phyloP scores from a whole-genome alignment of 257 asterid genomes.

The Ehretia macrophylla region DNA sequence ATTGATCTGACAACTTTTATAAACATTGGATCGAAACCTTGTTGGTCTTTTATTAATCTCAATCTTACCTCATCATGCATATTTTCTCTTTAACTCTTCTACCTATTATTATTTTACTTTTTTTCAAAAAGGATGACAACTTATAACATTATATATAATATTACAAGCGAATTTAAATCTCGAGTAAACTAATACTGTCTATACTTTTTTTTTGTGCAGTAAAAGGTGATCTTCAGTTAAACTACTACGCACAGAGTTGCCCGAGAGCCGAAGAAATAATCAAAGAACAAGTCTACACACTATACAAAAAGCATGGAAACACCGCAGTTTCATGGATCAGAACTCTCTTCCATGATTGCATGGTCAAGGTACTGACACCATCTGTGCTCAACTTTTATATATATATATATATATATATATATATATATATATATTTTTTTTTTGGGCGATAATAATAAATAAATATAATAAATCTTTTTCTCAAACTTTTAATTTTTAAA shows the following conservation, averaged over 20 bases:
- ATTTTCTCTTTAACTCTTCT: neutral
- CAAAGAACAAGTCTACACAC: constrained; percentile 48
- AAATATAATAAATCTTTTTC: too few species aligned
- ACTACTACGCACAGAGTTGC: constrained; percentile 66
- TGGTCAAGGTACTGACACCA: constrained; percentile 59
- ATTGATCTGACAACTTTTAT: neutral
- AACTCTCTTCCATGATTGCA: constrained; percentile 84
- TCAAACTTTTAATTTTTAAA: too few species aligned
- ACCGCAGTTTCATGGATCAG: constrained; percentile 85
- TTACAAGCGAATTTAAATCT: too few species aligned
- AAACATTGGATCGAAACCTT: neutral
- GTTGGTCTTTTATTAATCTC: neutral
- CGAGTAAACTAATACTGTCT: too few species aligned
- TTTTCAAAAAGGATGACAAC: too few species aligned
- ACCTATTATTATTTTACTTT: neutral
- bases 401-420: too few species aligned
- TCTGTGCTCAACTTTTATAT: too few species aligned
- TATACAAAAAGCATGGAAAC: constrained; percentile 54
- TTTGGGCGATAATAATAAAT: too few species aligned
- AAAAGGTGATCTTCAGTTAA: constrained; percentile 42
- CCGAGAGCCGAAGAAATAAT: constrained; percentile 69
- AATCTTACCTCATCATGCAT: neutral
- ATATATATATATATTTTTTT: neutral
- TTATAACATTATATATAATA: too few species aligned
- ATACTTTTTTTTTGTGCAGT: constrained; percentile 1